Evolutionary conservation across 2,329 filamentous ascomycete species (phyloP).

Genomic region (Drechslera avenae): DNA sequence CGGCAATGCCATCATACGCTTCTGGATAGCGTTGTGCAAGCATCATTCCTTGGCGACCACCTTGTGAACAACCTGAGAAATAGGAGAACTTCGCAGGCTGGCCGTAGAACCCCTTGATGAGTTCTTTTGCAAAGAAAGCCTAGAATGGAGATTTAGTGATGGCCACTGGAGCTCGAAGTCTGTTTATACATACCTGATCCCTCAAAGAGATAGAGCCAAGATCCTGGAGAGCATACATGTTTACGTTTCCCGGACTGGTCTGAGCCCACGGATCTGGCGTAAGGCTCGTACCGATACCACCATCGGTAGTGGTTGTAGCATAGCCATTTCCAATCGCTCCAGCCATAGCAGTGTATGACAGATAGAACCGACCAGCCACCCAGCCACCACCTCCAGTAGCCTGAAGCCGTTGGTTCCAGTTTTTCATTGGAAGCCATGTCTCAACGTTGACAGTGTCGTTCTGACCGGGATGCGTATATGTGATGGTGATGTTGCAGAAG

Average conservation of each 20-base stretch:
- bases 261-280: slow-evolving; percentile 21
- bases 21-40: slow-evolving; percentile 42
- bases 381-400: slow-evolving; percentile 27
- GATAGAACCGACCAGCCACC: slow-evolving; percentile 25
- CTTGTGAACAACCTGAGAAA: slow-evolving; percentile 43
- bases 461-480: slow-evolving; percentile 45
- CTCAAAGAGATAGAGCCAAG: slow-evolving; percentile 42
- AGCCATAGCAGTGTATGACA: slow-evolving; percentile 19
- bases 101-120: slow-evolving; percentile 38
- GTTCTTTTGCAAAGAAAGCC: slow-evolving; percentile 21
- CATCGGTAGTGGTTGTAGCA: slow-evolving; percentile 31
- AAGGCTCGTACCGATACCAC: slow-evolving; percentile 15
- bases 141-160: neutral
- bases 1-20: slow-evolving; percentile 38
- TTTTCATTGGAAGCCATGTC: slow-evolving; percentile 32
- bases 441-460: slow-evolving; percentile 42
- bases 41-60: slow-evolving; percentile 40
- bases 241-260: slow-evolving; percentile 29
- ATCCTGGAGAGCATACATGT: slow-evolving; percentile 38
- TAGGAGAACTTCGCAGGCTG: slow-evolving; percentile 35
- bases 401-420: slow-evolving; percentile 26
- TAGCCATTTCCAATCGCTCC: slow-evolving; percentile 30
- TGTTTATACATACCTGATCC: slow-evolving; percentile 21
- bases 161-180: too few species aligned
- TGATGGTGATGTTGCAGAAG: slow-evolving; percentile 46